Conservation (phyloP, 768 basidiomycete species). For the Tylopilus felleus region DNA sequence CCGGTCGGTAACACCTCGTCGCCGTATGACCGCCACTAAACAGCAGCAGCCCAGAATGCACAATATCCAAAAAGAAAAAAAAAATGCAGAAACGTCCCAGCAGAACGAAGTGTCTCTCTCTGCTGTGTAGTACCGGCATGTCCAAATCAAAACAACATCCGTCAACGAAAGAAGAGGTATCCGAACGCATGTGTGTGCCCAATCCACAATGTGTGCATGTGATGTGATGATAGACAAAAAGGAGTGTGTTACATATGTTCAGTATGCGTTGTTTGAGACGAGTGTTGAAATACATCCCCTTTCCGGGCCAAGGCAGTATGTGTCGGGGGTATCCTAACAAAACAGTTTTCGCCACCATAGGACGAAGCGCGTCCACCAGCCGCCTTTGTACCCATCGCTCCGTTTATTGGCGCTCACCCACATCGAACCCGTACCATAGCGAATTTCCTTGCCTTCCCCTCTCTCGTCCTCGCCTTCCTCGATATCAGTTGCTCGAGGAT, state of each 20-base stretch:
- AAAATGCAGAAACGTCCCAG: background rate
- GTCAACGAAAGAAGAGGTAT: constrained; percentile 17
- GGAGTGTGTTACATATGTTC: constrained; percentile 36
- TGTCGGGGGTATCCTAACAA: constrained; percentile 46
- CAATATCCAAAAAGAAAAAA: background rate
- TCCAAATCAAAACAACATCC: constrained; percentile 26
- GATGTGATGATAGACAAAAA: constrained; percentile 30
- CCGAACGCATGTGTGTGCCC: constrained; percentile 22
- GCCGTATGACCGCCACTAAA: background rate
- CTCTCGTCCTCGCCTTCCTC: constrained; percentile 67
- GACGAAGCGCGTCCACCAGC: constrained; percentile 75
- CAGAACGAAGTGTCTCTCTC: constrained; percentile 1
- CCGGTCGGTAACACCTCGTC: constrained; percentile 9
- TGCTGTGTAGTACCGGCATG: constrained; percentile 9
- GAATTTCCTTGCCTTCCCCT: constrained; percentile 53
- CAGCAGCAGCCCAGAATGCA: background rate
- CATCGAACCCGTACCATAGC: constrained; percentile 81
- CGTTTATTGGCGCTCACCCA: constrained; percentile 67
- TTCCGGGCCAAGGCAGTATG: background rate
- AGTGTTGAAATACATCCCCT: constrained; percentile 4
- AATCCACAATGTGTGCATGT: constrained; percentile 5
- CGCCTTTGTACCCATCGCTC: constrained; percentile 64
- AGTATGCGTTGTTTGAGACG: constrained; percentile 16
- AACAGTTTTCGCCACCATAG: constrained; percentile 80
- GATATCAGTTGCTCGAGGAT: constrained; percentile 48